Percentiles rank a stretch among this genome's conserved stretches.
Conservation (phyloP, 331 rosid species). For the Quercus lobata region DNA sequence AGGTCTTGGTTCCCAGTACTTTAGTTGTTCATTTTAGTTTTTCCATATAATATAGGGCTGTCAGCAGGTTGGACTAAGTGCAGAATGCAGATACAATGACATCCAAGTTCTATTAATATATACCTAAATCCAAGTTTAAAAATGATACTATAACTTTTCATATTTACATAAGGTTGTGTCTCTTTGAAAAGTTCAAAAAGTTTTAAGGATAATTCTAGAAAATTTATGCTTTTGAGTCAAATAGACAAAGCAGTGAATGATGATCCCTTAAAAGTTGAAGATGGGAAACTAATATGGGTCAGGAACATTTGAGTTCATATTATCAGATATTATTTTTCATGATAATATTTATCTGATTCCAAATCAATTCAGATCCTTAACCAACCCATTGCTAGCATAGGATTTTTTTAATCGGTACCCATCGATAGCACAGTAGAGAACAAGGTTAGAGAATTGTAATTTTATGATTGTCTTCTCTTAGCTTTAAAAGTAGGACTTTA, state of each 20-base stretch:
- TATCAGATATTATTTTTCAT: too few species aligned
- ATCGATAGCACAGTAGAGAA: too few species aligned
- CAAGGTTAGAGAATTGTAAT: not conserved
- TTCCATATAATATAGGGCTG: not conserved
- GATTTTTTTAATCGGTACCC: too few species aligned
- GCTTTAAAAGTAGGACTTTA: not conserved
- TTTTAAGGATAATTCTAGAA: not conserved
- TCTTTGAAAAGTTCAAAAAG: not conserved
- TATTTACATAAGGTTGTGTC: not conserved
- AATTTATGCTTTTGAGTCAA: not conserved
- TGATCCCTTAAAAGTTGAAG: not conserved
- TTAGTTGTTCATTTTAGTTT: not conserved
- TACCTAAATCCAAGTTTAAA: not conserved
- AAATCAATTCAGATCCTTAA: too few species aligned
- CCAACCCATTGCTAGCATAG: too few species aligned
- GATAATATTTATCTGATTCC: too few species aligned
- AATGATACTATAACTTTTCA: not conserved
- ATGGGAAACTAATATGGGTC: not conserved
- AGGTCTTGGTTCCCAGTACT: constrained; percentile 25
- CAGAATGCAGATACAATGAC: not conserved
- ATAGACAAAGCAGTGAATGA: not conserved
- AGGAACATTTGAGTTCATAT: not conserved
- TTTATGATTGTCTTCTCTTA: not conserved
- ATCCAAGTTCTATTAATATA: not conserved
- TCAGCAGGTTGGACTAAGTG: not conserved